Base-by-base conservation (phyloP, 2,329 filamentous ascomycete species). In the Proliferodiscus dingleyae region DNA sequence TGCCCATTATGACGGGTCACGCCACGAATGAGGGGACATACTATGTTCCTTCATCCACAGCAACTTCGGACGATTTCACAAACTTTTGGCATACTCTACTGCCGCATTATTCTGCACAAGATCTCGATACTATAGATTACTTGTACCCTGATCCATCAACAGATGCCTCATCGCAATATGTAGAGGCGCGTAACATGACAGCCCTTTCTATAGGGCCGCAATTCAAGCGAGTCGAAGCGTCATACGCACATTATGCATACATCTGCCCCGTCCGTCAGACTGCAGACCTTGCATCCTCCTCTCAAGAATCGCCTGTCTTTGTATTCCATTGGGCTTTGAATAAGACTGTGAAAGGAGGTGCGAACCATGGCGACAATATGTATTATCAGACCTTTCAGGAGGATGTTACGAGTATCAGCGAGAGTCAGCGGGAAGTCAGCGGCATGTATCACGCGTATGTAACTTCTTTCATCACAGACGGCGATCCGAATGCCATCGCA, bases 1-100 rank as follows among this genome's bases (percentile, higher is more conserved):
- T 81, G 7, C 77, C 80, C 5, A 72, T 87, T 37, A 66, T 87
- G 47, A 85, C 82, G 0, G 83, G 83, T 3, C 86, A 81, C 68
- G 80, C 79, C 60, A 75, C 77, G 21, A 80, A 87, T 56, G 83
- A 87, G 59, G 83, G 82, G 16, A 62, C 71, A 26, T 87, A 85
- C 55, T 76, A 85, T 2, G 74, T 80, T 0, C 64, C 68, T 15
- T 62, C 26, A 64, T 55, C 61, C 5, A 69, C 75, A 46, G 65
- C 69, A n/a, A 68, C 67, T 2, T 66, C 73, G 8, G 66, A 63
- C 0, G 71, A 80, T 10, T 82, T 86, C 60, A 68, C 69, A 7
- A 50, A 60, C 3, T 85, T 86, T 62, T 86, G 84, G 69, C 62
- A 66, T 1, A 67, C 65, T 0, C 71, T 88, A 9, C 71, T 87